These are phyloP conservation scores for Aspergillus kassunensis DNA, from an alignment of 495 filamentous ascomycete species.

Conservation along the genomic window DNA sequence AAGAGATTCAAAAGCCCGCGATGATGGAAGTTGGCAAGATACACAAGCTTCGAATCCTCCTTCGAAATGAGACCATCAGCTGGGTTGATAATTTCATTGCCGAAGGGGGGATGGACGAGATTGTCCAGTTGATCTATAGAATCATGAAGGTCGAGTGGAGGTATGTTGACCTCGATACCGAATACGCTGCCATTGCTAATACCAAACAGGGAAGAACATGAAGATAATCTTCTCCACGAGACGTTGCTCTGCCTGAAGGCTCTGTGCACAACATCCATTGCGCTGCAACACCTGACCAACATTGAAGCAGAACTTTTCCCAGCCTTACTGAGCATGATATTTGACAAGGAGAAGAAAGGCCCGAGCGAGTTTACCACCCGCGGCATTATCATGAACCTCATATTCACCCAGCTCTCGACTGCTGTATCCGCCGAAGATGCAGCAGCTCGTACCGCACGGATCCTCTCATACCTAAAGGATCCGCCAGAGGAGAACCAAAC, in stretches of 20 bases:
- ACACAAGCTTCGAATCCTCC: slow-evolving; percentile 84
- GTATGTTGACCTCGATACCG: slow-evolving; percentile 46
- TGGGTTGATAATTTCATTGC: slow-evolving; percentile 93
- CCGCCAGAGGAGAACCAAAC: slow-evolving; percentile 72
- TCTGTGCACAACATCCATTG: slow-evolving; percentile 84
- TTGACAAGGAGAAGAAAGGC: slow-evolving; percentile 95
- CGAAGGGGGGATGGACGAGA: slow-evolving; percentile 87
- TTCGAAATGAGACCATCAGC: slow-evolving; percentile 89
- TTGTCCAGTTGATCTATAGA: slow-evolving; percentile 78
- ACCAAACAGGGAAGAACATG: slow-evolving; percentile 78
- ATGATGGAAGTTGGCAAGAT: slow-evolving; percentile 86
- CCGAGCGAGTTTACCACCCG: slow-evolving; percentile 94
- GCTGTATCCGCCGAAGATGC: slow-evolving; percentile 46
- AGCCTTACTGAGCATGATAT: slow-evolving; percentile 80
- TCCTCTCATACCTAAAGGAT: slow-evolving; percentile 78
- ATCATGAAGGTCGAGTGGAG: slow-evolving; percentile 96
- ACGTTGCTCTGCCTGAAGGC: slow-evolving; percentile 91
- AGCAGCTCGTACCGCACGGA: slow-evolving; percentile 55
- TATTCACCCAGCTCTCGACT: slow-evolving; percentile 78
- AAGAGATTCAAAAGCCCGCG: slow-evolving; percentile 72
- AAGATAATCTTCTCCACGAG: slow-evolving; percentile 89
- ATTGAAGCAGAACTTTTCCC: slow-evolving; percentile 83
- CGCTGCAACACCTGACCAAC: slow-evolving; percentile 71
- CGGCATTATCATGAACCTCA: slow-evolving; percentile 75
- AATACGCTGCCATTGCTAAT: slow-evolving; percentile 18